phyloP scores from a whole-genome alignment of 805 yeast species.

The Priceomyces haplophilus region DNA sequence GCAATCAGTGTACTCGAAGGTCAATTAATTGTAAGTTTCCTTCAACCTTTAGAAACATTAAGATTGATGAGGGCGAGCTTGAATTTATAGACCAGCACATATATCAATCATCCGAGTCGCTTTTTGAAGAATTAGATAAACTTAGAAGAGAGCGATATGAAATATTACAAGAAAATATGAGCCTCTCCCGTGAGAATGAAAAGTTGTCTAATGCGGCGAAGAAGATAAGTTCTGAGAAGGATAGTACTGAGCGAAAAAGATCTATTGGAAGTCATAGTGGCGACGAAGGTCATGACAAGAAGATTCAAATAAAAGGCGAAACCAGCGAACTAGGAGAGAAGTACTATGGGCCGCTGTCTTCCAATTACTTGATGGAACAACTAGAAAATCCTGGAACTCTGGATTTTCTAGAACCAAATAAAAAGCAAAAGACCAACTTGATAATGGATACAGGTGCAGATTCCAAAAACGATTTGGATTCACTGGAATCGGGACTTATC shows the following conservation, averaged over 20 bases:
- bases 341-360: slow-evolving; percentile 52
- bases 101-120: slow-evolving; percentile 1
- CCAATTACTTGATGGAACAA: slow-evolving; percentile 44
- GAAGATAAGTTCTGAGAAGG: slow-evolving; percentile 1
- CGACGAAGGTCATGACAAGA: slow-evolving; percentile 1
- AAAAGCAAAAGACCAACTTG: slow-evolving; percentile 1
- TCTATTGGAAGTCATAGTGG: not conserved
- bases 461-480: slow-evolving; percentile 1
- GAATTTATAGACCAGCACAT: slow-evolving; percentile 3
- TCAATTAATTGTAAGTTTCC: slow-evolving; percentile 45
- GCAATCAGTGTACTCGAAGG: slow-evolving; percentile 40
- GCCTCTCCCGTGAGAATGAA: slow-evolving; percentile 14
- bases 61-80: slow-evolving; percentile 22
- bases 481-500: slow-evolving; percentile 9
- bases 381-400: slow-evolving; percentile 14
- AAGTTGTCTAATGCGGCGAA: slow-evolving; percentile 8
- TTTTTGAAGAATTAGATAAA: slow-evolving; percentile 15
- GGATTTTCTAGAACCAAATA: slow-evolving; percentile 1
- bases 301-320: slow-evolving; percentile 29
- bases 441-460: slow-evolving; percentile 3
- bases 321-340: slow-evolving; percentile 40
- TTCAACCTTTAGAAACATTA: slow-evolving; percentile 44
- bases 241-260: not conserved
- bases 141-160: slow-evolving; percentile 20
- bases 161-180: slow-evolving; percentile 17